phyloP scores from a whole-genome alignment of 2,329 filamentous ascomycete species.

The Neoscytalidium dimidiatum region DNA sequence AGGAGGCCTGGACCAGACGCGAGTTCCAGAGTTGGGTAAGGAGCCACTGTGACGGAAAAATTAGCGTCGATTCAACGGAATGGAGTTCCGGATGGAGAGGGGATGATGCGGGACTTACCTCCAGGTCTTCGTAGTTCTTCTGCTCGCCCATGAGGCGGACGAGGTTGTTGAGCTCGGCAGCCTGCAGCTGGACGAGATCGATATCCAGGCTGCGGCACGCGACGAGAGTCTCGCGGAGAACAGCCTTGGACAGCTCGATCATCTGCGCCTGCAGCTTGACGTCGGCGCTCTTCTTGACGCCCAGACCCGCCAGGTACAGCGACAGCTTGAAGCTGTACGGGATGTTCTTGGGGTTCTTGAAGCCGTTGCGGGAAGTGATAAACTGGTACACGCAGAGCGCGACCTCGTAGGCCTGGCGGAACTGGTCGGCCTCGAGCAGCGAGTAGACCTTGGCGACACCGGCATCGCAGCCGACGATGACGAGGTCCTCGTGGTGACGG shows the following conservation, averaged over 20 bases:
- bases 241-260: constrained; percentile 41
- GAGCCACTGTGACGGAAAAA: too few species aligned
- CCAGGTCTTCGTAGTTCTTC: constrained; percentile 46
- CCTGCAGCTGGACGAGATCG: constrained; percentile 46
- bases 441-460: constrained; percentile 13
- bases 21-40: constrained; percentile 40
- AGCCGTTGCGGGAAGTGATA: constrained; percentile 33
- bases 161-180: constrained; percentile 44
- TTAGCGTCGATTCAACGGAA: not conserved
- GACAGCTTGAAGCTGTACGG: constrained; percentile 41
- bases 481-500: constrained; percentile 15
- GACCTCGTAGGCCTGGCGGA: constrained; percentile 35
- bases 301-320: constrained; percentile 35
- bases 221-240: constrained; percentile 44
- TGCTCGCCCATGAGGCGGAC: constrained; percentile 48
- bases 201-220: constrained; percentile 44
- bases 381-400: constrained; percentile 37
- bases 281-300: constrained; percentile 30
- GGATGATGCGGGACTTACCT: too few species aligned
- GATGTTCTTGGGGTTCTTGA: constrained; percentile 36
- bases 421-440: constrained; percentile 31
- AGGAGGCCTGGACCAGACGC: constrained; percentile 34
- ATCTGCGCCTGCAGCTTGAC: constrained; percentile 40
- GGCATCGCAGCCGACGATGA: constrained; percentile 8
- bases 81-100: too few species aligned